Evolutionary conservation across 805 yeast genomes (phyloP).

Genomic region (Metschnikowia peoriensis): DNA sequence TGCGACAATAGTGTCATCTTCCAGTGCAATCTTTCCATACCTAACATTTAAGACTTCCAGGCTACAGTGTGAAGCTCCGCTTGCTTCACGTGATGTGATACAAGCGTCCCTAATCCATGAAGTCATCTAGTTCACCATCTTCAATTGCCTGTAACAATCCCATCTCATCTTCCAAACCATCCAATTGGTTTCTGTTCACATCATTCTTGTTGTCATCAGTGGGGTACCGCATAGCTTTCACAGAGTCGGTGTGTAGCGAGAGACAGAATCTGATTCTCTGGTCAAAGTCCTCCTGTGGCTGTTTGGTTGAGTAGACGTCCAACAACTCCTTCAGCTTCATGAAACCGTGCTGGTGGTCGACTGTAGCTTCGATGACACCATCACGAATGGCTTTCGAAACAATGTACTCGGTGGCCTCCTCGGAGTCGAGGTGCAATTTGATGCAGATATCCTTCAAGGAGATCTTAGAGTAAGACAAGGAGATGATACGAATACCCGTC

Average conservation of each 20-base stretch:
- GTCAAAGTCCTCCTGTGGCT: conserved; percentile 85
- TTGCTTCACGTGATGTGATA: neutral
- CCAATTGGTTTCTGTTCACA: conserved; percentile 26
- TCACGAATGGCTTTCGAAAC: conserved; percentile 96
- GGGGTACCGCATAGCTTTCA: conserved; percentile 94
- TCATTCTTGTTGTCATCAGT: conserved; percentile 35
- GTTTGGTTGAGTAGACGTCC: conserved; percentile 82
- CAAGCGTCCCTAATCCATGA: conserved; percentile 44
- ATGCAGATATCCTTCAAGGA: conserved; percentile 92
- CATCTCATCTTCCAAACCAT: conserved; percentile 38
- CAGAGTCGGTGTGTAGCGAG: conserved; percentile 85
- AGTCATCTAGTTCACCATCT: conserved; percentile 55
- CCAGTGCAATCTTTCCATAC: no score
- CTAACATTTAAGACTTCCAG: neutral
- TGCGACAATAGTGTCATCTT: no score
- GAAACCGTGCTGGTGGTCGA: conserved; percentile 85
- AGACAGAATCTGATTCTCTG: conserved; percentile 93
- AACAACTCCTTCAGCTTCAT: conserved; percentile 86
- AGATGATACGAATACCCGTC: conserved; percentile 93
- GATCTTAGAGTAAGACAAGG: conserved; percentile 85
- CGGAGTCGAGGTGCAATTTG: conserved; percentile 87
- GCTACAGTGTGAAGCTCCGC: neutral
- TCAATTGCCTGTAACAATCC: conserved; percentile 48
- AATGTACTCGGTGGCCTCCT: conserved; percentile 94
- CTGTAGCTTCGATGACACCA: conserved; percentile 93